phyloP scores from a whole-genome alignment of 176 grass and related monocot genomes.

The Oryza meyeriana region DNA sequence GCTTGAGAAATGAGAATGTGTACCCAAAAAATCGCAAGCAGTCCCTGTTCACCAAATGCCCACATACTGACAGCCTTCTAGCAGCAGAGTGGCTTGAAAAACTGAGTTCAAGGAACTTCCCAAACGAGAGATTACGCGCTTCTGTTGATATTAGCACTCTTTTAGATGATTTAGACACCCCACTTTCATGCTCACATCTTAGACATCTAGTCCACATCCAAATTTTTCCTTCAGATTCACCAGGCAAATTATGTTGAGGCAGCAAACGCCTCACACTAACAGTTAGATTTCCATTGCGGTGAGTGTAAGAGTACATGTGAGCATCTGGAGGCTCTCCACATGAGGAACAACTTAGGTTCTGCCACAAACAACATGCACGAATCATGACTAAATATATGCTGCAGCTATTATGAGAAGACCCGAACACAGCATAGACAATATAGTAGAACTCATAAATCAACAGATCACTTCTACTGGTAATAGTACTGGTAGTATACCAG shows the following conservation, averaged over 20 bases:
- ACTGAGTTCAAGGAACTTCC: constrained; percentile 94
- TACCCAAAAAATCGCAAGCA: constrained; percentile 95
- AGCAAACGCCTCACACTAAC: constrained; percentile 59
- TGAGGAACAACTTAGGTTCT: constrained; percentile 71
- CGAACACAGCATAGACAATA: too few relatives aligned
- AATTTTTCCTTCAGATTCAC: constrained; percentile 73
- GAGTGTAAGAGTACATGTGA: constrained; percentile 82
- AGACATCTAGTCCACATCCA: constrained; percentile 97
- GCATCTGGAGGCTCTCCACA: constrained; percentile 80
- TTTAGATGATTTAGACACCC: constrained; percentile 43
- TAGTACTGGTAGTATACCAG: not conserved
- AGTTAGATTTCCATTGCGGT: constrained; percentile 75
- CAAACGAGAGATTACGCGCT: constrained; percentile 79
- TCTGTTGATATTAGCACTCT: constrained; percentile 67
- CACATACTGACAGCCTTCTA: constrained; percentile 74
- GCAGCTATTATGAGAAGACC: not conserved
- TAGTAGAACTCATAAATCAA: too few relatives aligned
- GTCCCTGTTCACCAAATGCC: constrained; percentile 82
- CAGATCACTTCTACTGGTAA: too few relatives aligned
- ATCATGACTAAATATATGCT: not conserved
- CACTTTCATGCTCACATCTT: constrained; percentile 67
- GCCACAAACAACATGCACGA: constrained; percentile 29
- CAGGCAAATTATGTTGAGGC: constrained; percentile 46
- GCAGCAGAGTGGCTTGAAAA: constrained; percentile 86
- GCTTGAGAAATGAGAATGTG: not conserved